These are phyloP conservation scores for Gymnopilus dilepis DNA, from an alignment of 768 basidiomycete genomes.

Conservation along the genomic window DNA sequence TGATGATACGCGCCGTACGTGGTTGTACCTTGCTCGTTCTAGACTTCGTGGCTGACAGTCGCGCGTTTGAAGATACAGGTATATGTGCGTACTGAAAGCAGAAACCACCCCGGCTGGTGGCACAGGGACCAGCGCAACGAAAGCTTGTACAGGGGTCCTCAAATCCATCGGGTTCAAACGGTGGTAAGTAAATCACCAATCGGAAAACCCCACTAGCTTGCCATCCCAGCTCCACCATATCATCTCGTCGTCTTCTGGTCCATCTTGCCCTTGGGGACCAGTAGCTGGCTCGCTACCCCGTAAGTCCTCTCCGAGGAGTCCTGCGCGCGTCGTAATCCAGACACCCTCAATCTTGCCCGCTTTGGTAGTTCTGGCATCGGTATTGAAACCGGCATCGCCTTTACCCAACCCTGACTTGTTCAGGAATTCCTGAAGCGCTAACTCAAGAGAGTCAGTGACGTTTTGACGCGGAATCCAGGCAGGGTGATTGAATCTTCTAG, in stretches of 20 bases:
- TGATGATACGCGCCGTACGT: background rate
- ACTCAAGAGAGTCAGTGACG: conserved; percentile 42
- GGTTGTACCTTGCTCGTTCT: background rate
- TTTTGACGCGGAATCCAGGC: conserved; percentile 55
- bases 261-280: background rate
- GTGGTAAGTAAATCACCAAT: conserved; percentile 42
- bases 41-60: background rate
- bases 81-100: background rate
- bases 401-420: conserved; percentile 35
- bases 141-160: background rate
- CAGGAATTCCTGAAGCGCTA: conserved; percentile 45
- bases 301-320: conserved; percentile 18
- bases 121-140: background rate
- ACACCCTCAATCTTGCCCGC: conserved; percentile 49
- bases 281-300: background rate
- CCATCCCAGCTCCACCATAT: conserved; percentile 72
- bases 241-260: conserved; percentile 49
- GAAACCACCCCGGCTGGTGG: background rate
- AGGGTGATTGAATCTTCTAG: conserved; percentile 50
- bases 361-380: conserved; percentile 20
- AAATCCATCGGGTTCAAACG: background rate
- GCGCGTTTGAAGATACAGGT: background rate
- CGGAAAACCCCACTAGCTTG: conserved; percentile 54
- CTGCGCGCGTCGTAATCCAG: conserved; percentile 45
- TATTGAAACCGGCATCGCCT: background rate